Percentiles rank a stretch among this genome's conserved stretches.
phyloP scores from a whole-genome alignment of 73 alveolate genomes.

The Paramecium sexaurelia region DNA sequence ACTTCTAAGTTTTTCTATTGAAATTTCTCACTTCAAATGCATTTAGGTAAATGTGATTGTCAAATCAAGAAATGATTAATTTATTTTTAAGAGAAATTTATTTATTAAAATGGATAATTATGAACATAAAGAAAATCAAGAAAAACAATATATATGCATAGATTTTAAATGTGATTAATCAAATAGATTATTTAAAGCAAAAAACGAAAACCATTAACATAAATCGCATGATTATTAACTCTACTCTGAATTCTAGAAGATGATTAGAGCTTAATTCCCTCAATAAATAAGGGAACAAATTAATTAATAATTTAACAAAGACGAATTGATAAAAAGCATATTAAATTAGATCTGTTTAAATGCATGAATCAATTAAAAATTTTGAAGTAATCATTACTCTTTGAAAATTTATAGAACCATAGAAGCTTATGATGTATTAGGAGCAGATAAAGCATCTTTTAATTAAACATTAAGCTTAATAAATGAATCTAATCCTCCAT shows the following conservation, averaged over 20 bases:
- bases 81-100: not conserved
- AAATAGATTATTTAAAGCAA: not conserved
- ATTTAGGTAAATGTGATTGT: not conserved
- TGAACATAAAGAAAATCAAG: not conserved
- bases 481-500: conserved; percentile 13
- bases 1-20: not conserved
- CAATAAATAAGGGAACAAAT: not conserved
- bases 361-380: not conserved
- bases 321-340: not conserved
- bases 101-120: not conserved
- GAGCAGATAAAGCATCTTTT: conserved; percentile 12
- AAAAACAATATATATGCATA: not conserved
- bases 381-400: not conserved
- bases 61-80: not conserved
- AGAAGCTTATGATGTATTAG: conserved; percentile 44
- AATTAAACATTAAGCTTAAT: not conserved
- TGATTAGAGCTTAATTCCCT: not conserved
- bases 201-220: not conserved
- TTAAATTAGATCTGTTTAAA: not conserved
- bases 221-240: not conserved
- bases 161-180: conserved; percentile 1
- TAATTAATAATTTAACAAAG: not conserved
- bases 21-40: not conserved
- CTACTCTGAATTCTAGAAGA: not conserved
- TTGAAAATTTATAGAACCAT: not conserved